Base-by-base conservation (phyloP, 2,329 filamentous ascomycete species). In the Xylariaceae sp. region DNA sequence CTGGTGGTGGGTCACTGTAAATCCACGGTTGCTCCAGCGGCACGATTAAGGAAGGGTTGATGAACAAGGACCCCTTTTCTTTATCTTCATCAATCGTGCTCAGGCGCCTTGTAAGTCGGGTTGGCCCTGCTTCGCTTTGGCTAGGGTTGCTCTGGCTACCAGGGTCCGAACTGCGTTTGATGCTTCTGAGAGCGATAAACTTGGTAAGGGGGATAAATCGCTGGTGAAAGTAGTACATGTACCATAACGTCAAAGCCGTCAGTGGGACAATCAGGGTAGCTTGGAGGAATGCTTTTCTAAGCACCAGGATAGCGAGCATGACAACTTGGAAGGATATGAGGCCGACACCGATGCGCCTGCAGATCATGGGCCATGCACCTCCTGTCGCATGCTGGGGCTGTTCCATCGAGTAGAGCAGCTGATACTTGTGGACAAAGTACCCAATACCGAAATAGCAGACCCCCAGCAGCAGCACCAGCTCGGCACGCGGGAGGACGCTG, bases 401-500 rank as follows among this genome's bases (percentile, higher is more conserved):
- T 54, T 97, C 89, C 92, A 98, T 98, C 21, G 92, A 88, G 61
- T 98, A 98, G 4, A 98, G 73, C 4, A 98, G 71, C 67, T 98
- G 94, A 64, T 98, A 98, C 61, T 96, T 96, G 74, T 94, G 94
- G 21, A 87, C 85, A 57, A 90, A 90, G 60, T 87, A 85, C 14
- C 88, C 88, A 11, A 94, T 75, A 14, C 77, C 59, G 53, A 94
- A 94, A 62, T 94, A 98, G 9, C 87, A 68, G 34, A 90, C 67
- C 3, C 92, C 92, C 34, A 90, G 81, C 8, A 89, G 70, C 12
- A 95, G 76, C 9, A 97, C 84, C 37, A 85, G 71, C 67, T 83
- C 94, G 0, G 89, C 92, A 34, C 76, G 74, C 1, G 79, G 80
- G 9, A 97, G 71, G 13, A 95, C 82, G 56, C 87, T 94, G 70